A percentile compares a stretch with the other conserved stretches of the same genome.
phyloP scores from a whole-genome alignment of 257 asterid genomes.

The Ballota nigra region DNA sequence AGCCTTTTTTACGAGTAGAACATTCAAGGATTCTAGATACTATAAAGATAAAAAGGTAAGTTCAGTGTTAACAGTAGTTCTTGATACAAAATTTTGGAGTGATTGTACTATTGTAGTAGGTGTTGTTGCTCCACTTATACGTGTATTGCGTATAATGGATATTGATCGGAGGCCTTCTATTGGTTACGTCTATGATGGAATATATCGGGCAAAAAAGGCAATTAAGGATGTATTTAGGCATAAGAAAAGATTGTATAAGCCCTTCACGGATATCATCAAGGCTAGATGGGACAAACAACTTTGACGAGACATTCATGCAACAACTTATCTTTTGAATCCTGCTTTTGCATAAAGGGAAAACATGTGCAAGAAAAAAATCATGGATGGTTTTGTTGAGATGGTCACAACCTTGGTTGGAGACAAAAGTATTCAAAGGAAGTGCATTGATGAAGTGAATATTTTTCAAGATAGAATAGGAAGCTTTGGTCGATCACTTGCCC shows the following conservation, averaged over 20 bases:
- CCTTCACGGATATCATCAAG: neutral
- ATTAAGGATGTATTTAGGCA: neutral
- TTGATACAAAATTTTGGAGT: neutral
- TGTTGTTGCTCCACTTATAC: neutral
- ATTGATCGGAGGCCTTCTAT: neutral
- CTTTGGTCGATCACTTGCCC: neutral
- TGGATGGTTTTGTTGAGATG: neutral
- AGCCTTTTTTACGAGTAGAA: neutral
- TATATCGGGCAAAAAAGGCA: neutral
- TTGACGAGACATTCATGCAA: neutral
- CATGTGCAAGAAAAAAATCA: neutral
- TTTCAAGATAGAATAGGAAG: neutral
- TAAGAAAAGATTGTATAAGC: neutral
- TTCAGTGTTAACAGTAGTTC: neutral
- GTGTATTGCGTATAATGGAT: neutral
- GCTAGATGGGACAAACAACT: neutral
- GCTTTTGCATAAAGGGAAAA: neutral
- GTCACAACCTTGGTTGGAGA: neutral
- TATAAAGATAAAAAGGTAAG: neutral
- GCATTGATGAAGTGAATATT: neutral
- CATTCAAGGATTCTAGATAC: neutral
- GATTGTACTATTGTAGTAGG: neutral
- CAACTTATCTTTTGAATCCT: neutral
- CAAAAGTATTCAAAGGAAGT: neutral
- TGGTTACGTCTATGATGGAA: neutral